These are phyloP conservation scores for Pythium dissimile DNA, from an alignment of 352 stramenopile species.

Conservation along the genomic window DNA sequence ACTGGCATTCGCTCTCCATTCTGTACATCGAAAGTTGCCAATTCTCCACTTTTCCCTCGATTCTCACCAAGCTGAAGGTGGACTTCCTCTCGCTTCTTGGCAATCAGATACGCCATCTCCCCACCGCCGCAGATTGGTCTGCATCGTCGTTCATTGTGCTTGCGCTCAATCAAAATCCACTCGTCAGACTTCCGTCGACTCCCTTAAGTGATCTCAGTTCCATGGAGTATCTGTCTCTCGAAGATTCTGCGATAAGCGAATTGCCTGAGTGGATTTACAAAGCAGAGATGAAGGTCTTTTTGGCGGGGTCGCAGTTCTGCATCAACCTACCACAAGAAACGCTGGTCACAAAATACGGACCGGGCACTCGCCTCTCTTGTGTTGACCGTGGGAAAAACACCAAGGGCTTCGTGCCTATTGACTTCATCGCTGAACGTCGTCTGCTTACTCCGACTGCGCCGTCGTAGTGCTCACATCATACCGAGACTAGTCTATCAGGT, in stretches of 20 bases:
- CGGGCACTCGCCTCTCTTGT: neutral
- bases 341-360: neutral
- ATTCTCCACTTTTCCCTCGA: neutral
- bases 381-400: neutral
- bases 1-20: constrained; percentile 2
- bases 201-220: neutral
- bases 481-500: neutral
- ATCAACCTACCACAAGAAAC: neutral
- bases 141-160: neutral
- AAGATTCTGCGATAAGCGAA: neutral
- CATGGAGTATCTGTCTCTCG: neutral
- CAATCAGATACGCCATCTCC: constrained; percentile 2
- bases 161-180: neutral
- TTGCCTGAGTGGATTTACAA: neutral
- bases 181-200: neutral
- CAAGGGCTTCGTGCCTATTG: neutral
- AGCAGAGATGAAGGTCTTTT: neutral
- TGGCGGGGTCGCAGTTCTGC: neutral
- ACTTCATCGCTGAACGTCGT: neutral
- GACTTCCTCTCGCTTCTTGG: constrained; percentile 9
- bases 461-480: too few species aligned
- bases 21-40: constrained; percentile 7
- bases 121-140: neutral
- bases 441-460: neutral
- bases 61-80: neutral